phyloP scores from a whole-genome alignment of 2,329 filamentous ascomycete species.

The Talaromyces sp. region DNA sequence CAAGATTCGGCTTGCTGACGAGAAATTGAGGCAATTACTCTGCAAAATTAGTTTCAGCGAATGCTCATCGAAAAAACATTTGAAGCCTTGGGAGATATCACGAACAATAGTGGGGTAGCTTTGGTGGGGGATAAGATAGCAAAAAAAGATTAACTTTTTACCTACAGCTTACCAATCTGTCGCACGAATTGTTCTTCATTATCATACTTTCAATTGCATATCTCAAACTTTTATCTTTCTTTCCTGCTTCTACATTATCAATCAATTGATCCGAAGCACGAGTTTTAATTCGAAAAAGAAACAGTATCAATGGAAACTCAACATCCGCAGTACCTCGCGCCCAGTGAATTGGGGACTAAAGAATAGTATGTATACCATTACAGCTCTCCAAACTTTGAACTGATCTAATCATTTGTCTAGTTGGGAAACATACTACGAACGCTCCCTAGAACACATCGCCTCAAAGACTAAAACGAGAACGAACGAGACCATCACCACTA shows the following conservation, averaged over 20 bases:
- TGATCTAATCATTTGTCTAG: slow-evolving; percentile 43
- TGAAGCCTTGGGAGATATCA: too few species aligned
- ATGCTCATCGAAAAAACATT: neutral
- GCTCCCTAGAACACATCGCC: slow-evolving; percentile 42
- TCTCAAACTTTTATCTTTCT: neutral
- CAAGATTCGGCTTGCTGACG: neutral
- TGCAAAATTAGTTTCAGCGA: neutral
- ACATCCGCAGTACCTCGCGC: slow-evolving; percentile 65
- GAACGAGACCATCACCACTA: neutral
- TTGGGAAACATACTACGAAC: slow-evolving; percentile 60
- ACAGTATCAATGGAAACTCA: neutral
- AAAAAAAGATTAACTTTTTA: neutral
- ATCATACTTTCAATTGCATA: neutral
- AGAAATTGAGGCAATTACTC: too few species aligned
- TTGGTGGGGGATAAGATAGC: slow-evolving; percentile 8
- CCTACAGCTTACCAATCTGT: neutral
- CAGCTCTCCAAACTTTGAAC: neutral
- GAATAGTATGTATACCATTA: slow-evolving; percentile 66
- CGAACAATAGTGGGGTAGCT: neutral
- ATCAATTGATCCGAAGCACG: neutral
- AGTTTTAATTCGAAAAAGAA: neutral
- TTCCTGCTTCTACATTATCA: neutral
- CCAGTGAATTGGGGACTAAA: slow-evolving; percentile 81
- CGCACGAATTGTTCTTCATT: neutral
- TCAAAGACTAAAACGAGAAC: slow-evolving; percentile 25